Base-by-base conservation (phyloP, 2,329 filamentous ascomycete genomes). In the Berkeleyomyces basicola region DNA sequence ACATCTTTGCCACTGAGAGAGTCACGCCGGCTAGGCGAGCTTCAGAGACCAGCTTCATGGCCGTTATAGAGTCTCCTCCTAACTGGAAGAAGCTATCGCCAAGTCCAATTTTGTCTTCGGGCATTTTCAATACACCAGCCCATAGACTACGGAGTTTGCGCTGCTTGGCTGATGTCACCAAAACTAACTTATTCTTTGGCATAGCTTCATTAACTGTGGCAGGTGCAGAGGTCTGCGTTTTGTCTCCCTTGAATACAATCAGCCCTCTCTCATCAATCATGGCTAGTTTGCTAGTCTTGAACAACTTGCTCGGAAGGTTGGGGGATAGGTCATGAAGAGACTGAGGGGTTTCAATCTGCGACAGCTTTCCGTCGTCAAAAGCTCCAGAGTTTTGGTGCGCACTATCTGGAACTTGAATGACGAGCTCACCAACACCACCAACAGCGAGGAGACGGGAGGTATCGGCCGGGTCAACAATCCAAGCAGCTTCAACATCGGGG, bases 31-130 rank as follows among this genome's bases (percentile, higher is more conserved):
- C 74, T 1, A 74, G 71, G 31, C 80, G 73, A 2, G 79, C 76
- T 61, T 79, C 77, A 2, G 81, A 78, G 0, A 83, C 82, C 0
- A 85, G 72, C 68, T 79, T 82, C 80, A 85, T 85, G 1, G 81
- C 81, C 1, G 76, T 71, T 36, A 84, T 79, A 0, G 81, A 84
- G 70, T 84, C 81, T 23, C 82, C 82, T 0, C 82, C 81, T 0
- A 83, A 74, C 2, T 76, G 75, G 74, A 84, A 83, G 71, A 84
- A 84, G 70, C 78, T 81, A 67, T 83, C 78, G 9, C 82, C 76
- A 1, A 78, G 70, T 1, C 77, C 74, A 16, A 83, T 79, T 1
- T 76, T 71, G 2, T 77, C 73, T 61, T 78, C 72, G 0, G 70
- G 67, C 0, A 79, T 68, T 0, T 68, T 70, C 39, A 82, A 70